These are phyloP conservation scores for Adansonia gregorii DNA, from an alignment of 441 rosid genomes.

Conservation along the genomic window DNA sequence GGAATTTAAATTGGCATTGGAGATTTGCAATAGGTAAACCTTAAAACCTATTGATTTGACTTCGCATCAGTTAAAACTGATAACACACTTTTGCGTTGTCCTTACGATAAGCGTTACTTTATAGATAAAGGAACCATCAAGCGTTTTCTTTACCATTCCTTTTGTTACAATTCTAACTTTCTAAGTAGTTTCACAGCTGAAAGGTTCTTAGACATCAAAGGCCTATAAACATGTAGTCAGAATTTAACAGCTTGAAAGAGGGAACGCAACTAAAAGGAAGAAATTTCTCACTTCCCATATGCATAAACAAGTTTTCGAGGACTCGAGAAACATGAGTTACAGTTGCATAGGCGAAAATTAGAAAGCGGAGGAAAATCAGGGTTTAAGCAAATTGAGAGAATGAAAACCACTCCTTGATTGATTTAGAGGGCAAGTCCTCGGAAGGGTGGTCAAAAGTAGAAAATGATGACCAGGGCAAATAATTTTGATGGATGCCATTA, in stretches of 20 bases:
- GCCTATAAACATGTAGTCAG: background rate
- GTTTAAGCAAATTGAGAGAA: no score
- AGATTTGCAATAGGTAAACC: background rate
- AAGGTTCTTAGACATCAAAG: background rate
- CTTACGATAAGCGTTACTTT: background rate
- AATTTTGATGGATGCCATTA: no score
- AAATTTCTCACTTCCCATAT: no score
- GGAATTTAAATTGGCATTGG: background rate
- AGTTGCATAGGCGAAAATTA: no score
- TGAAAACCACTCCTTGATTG: no score
- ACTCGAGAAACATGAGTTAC: no score
- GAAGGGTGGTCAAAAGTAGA: no score
- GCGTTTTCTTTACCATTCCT: background rate
- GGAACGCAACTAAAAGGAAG: background rate
- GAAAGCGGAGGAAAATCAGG: no score
- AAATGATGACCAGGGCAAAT: no score
- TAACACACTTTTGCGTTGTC: background rate
- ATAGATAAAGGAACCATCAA: background rate
- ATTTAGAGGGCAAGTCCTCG: no score
- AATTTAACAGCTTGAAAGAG: background rate
- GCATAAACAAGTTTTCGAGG: no score
- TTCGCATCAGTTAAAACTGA: background rate
- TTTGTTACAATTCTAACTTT: background rate
- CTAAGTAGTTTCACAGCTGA: background rate
- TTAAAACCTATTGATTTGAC: background rate